A percentile compares a stretch with the other conserved stretches of the same genome.
Evolutionary conservation across 306 rosid genomes (phyloP).

Genomic region (Canavalia gladiata): DNA sequence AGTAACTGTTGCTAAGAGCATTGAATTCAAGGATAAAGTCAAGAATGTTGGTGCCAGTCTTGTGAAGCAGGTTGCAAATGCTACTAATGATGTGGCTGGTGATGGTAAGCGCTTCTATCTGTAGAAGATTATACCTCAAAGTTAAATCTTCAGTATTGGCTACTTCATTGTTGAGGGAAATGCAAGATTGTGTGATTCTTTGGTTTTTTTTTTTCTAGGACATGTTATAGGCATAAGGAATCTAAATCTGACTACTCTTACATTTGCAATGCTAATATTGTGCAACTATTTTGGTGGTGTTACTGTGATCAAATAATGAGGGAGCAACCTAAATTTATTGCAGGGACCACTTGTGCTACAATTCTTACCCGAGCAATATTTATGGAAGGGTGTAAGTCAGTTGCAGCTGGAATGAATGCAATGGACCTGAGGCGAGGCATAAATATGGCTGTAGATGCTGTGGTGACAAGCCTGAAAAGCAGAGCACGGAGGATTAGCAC

Average conservation of each 20-base stretch:
- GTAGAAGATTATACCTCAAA: not conserved
- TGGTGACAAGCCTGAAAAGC: conserved; percentile 88
- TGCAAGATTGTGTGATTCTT: conserved; percentile 3
- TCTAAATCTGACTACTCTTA: not conserved
- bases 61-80: conserved; percentile 98
- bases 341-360: conserved; percentile 98
- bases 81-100: conserved; percentile 92
- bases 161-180: not conserved
- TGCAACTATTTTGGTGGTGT: conserved; percentile 7
- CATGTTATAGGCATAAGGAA: no score
- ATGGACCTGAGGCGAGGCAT: conserved; percentile 98
- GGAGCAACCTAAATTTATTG: conserved; percentile 31
- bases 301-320: not conserved
- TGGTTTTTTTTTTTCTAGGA: not conserved
- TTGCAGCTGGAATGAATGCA: conserved; percentile 98
- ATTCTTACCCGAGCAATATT: conserved; percentile 89
- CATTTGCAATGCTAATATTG: not conserved
- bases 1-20: conserved; percentile 94
- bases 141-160: not conserved
- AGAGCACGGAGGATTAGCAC: conserved; percentile 95
- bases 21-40: conserved; percentile 87
- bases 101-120: conserved; percentile 70
- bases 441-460: conserved; percentile 87
- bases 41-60: conserved; percentile 95
- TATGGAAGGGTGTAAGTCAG: conserved; percentile 96